These are phyloP conservation scores for Colletotrichum spaethianum DNA, from an alignment of 2,329 filamentous ascomycete genomes.

Conservation along the genomic window DNA sequence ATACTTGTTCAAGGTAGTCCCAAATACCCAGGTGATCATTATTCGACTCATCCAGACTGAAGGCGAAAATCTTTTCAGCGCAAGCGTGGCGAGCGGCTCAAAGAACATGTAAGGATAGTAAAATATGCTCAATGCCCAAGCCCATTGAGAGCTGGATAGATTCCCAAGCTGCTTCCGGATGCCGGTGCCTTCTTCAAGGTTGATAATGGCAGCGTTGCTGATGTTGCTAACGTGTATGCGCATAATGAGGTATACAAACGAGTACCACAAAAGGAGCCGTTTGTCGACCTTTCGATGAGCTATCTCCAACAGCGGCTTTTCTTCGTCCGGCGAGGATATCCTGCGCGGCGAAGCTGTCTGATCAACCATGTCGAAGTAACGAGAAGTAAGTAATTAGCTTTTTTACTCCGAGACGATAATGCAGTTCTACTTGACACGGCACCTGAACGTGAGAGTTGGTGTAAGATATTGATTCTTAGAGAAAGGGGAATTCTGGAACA, in stretches of 20 bases:
- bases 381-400: neutral
- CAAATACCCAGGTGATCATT: conserved; percentile 46
- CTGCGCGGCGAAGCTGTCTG: neutral
- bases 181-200: conserved; percentile 47
- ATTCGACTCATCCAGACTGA: conserved; percentile 47
- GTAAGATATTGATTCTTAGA: too few relatives aligned
- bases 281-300: conserved; percentile 45
- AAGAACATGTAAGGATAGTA: conserved; percentile 48
- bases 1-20: too few relatives aligned
- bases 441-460: neutral
- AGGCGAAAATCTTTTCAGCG: conserved; percentile 44
- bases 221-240: conserved; percentile 46
- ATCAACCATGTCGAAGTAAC: neutral
- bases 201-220: conserved; percentile 48
- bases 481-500: neutral
- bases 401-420: neutral
- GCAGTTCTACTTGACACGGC: neutral
- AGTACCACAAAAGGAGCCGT: conserved; percentile 45
- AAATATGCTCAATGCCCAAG: conserved; percentile 46
- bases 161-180: conserved; percentile 45
- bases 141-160: conserved; percentile 45
- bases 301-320: conserved; percentile 30
- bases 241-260: conserved; percentile 46
- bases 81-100: conserved; percentile 45
- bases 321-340: neutral